phyloP scores from a whole-genome alignment of 2,329 filamentous ascomycete genomes.

The Blastomyces percursus region DNA sequence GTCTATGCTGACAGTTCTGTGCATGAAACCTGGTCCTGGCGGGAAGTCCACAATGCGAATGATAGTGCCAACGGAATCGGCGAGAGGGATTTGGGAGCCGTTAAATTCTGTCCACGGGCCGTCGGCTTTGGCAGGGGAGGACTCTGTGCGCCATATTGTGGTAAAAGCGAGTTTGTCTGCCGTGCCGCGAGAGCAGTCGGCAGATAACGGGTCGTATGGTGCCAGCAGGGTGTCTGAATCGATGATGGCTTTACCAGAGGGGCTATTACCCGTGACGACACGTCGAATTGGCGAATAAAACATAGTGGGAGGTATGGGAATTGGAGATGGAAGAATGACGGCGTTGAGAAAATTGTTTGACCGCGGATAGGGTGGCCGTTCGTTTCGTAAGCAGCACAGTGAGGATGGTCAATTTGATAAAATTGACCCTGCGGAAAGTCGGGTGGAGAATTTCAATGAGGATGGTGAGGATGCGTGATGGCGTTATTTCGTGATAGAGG shows the following conservation, averaged over 20 bases:
- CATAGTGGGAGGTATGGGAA: slow-evolving; percentile 7
- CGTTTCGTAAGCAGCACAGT: neutral
- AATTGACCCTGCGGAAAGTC: too few species aligned
- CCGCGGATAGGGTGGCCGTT: neutral
- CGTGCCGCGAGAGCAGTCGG: slow-evolving; percentile 9
- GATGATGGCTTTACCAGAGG: slow-evolving; percentile 20
- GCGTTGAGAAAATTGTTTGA: neutral
- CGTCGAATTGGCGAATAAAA: slow-evolving; percentile 14
- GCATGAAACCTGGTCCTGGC: slow-evolving; percentile 16
- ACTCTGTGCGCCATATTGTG: slow-evolving; percentile 18
- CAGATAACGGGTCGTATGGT: slow-evolving; percentile 16
- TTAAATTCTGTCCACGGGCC: slow-evolving; percentile 16
- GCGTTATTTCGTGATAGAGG: neutral
- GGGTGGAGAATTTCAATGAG: neutral
- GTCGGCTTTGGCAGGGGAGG: slow-evolving; percentile 16
- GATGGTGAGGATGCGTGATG: neutral
- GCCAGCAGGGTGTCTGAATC: slow-evolving; percentile 18
- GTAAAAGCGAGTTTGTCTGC: slow-evolving; percentile 17
- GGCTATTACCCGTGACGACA: slow-evolving; percentile 20
- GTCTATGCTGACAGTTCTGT: slow-evolving; percentile 22
- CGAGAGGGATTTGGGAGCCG: slow-evolving; percentile 18
- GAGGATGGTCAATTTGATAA: neutral
- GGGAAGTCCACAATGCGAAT: slow-evolving; percentile 22
- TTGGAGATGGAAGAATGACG: neutral
- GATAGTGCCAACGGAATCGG: slow-evolving; percentile 14